A percentile compares a stretch with the other conserved stretches of the same genome.
phyloP scores from a whole-genome alignment of 305 asterid species.

The Fraxinus nigra region DNA sequence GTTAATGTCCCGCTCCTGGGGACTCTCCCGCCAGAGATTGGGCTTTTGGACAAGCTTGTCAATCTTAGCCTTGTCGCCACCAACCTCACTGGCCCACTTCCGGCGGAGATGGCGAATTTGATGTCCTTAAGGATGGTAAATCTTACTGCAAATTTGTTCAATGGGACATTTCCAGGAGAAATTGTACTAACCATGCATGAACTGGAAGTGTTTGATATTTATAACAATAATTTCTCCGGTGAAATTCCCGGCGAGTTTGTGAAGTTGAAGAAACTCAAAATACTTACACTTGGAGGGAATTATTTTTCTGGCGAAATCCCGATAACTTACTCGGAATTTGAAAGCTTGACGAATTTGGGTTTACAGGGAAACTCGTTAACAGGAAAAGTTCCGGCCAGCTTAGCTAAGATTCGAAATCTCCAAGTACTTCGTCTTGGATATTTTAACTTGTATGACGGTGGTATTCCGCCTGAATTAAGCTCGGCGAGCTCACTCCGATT shows the following conservation, averaged over 20 bases:
- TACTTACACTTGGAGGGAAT: slow-evolving; percentile 60
- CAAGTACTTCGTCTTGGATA: slow-evolving; percentile 64
- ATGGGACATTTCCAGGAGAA: slow-evolving; percentile 46
- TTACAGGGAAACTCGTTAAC: slow-evolving; percentile 64
- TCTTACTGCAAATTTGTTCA: slow-evolving; percentile 47
- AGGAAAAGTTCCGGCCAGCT: slow-evolving; percentile 65
- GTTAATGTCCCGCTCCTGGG: slow-evolving; percentile 52
- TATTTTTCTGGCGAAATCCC: slow-evolving; percentile 76
- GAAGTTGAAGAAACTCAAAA: slow-evolving; percentile 37
- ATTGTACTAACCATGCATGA: slow-evolving; percentile 36
- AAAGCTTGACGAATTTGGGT: slow-evolving; percentile 42
- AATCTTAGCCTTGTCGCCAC: slow-evolving; percentile 46
- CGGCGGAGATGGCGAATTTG: slow-evolving; percentile 46
- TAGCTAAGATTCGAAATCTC: slow-evolving; percentile 56
- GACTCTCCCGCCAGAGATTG: slow-evolving; percentile 61
- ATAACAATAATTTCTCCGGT: slow-evolving; percentile 71
- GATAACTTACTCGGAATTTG: slow-evolving; percentile 58
- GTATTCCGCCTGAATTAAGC: slow-evolving; percentile 82
- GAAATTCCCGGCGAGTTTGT: slow-evolving; percentile 57
- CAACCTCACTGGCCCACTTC: slow-evolving; percentile 68
- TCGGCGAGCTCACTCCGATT: slow-evolving; percentile 39
- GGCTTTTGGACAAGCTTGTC: slow-evolving; percentile 49
- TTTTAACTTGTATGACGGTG: slow-evolving; percentile 62
- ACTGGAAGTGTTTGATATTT: slow-evolving; percentile 59
- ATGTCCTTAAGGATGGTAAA: slow-evolving; percentile 43